Percentiles rank a stretch among this genome's conserved stretches.
These are phyloP conservation scores for Umbelopsis sp. DNA, from an alignment of 371 early-diverging fungal genomes.

Conservation along the genomic window DNA sequence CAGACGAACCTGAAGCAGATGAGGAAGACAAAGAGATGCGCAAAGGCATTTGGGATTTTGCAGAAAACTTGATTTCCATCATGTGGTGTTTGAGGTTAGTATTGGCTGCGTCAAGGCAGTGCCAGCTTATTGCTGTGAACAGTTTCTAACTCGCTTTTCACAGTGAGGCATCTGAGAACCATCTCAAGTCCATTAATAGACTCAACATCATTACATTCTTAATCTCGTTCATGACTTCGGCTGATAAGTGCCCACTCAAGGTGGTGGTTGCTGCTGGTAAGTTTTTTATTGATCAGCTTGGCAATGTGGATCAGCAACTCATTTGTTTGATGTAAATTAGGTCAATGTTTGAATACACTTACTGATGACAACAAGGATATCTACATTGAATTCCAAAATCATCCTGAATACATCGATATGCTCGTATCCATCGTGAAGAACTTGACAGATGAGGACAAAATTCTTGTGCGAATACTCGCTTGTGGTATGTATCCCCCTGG, in stretches of 20 bases:
- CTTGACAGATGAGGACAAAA: slow-evolving; percentile 43
- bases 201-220: slow-evolving; percentile 65
- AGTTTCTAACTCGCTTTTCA: neutral
- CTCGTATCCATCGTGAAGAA: slow-evolving; percentile 51
- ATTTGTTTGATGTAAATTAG: too few species aligned
- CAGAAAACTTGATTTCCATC: slow-evolving; percentile 75
- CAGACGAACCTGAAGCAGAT: slow-evolving; percentile 45
- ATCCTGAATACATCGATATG: slow-evolving; percentile 59
- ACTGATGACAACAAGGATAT: slow-evolving; percentile 79
- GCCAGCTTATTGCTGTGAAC: neutral
- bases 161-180: slow-evolving; percentile 71
- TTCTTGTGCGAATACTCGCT: slow-evolving; percentile 57
- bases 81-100: slow-evolving; percentile 62
- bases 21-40: slow-evolving; percentile 57
- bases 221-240: slow-evolving; percentile 66
- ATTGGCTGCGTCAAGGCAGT: neutral
- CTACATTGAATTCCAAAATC: slow-evolving; percentile 60
- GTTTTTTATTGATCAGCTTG: too few species aligned
- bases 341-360: slow-evolving; percentile 83
- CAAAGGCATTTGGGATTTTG: slow-evolving; percentile 67
- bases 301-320: too few species aligned
- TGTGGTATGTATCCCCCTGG: slow-evolving; percentile 44
- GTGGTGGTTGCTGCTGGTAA: slow-evolving; percentile 68
- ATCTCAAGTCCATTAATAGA: slow-evolving; percentile 67
- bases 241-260: slow-evolving; percentile 62